Base-by-base conservation (phyloP, 192 early-diverging fungal species). In the Coemansia sp. region DNA sequence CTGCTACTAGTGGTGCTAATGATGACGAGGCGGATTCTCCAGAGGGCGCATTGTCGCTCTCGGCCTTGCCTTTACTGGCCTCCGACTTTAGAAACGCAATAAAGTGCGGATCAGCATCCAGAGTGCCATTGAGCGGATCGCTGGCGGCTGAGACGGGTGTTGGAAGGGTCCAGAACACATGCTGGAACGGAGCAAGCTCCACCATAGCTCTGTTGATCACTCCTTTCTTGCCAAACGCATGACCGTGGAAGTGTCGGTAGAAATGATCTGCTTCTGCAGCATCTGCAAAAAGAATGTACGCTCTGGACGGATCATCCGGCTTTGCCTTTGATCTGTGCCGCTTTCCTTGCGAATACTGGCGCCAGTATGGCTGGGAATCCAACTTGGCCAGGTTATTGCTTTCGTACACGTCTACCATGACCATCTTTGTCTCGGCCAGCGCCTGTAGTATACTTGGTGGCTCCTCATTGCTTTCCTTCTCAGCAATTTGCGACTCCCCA, bases 311-410 rank as follows among this genome's bases (percentile, higher is more conserved):
- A 21, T 69, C 69, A 32, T 56, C 42, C 0, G 79, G 66, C 56
- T 82, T 82, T 12, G 74, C 70, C 37, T 49, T 53, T 2, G 61
- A 63, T 12, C 52, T 58, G 65, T 82, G 71, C 65, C 70, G 62
- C 75, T 82, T 82, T 4, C 79, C 79, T 5, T 57, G 56, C 5
- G 69, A 43, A 63, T 60, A 82, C 15, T 49, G 66, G 19, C 79
- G 79, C 79, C 79, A 82, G 52, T 77, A 77, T 26, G 79, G 79
- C 43, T 42, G 19, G n/a, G 10, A 26, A 49, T 82, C 79, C n/a
- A 82, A 69, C 6, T 44, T 45, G 4, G 62, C 47, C 41, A 77
- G 19, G 40, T 73, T 70, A 7, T 45, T 45, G 64, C 79, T 74
- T n/a, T 71, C 61, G 53, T 77, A 82, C 3, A 77, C 65, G 44